A percentile compares a stretch with the other conserved stretches of the same genome.
Conservation (phyloP, 345 rosid genomes). For the Cardamine chenopodiifolia region DNA sequence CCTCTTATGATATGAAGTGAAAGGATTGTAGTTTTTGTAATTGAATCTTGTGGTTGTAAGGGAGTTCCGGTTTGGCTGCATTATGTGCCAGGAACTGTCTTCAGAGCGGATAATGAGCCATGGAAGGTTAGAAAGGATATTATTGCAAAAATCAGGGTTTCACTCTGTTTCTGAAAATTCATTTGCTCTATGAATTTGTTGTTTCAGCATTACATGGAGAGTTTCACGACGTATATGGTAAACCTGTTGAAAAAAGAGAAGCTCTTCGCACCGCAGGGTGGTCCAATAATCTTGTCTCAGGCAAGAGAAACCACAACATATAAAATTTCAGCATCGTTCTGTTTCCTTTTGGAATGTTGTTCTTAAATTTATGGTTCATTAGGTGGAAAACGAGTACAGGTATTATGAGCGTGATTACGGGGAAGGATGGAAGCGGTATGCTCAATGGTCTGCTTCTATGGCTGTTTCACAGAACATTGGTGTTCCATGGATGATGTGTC, state of each 20-base stretch:
- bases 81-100: constrained; percentile 82
- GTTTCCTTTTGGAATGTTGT: neutral
- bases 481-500: constrained; percentile 97
- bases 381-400: constrained; percentile 96
- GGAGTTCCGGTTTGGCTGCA: constrained; percentile 96
- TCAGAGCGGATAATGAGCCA: constrained; percentile 78
- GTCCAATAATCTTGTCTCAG: constrained; percentile 96
- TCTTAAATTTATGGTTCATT: constrained; percentile 9
- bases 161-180: constrained; percentile 17
- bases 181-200: constrained; percentile 18
- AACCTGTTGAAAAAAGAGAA: constrained; percentile 82
- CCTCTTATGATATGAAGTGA: neutral
- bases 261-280: constrained; percentile 94
- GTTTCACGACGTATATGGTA: constrained; percentile 72
- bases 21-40: neutral
- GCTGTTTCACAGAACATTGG: constrained; percentile 87
- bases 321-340: neutral
- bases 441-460: constrained; percentile 86
- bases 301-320: constrained; percentile 42
- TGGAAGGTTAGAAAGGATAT: constrained; percentile 58
- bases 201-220: constrained; percentile 78
- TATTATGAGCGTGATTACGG: constrained; percentile 62
- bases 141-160: neutral
- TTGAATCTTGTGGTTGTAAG: constrained; percentile 44
- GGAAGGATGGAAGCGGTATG: constrained; percentile 74